phyloP scores from a whole-genome alignment of 768 basidiomycete genomes.

The Pisolithus sp. region DNA sequence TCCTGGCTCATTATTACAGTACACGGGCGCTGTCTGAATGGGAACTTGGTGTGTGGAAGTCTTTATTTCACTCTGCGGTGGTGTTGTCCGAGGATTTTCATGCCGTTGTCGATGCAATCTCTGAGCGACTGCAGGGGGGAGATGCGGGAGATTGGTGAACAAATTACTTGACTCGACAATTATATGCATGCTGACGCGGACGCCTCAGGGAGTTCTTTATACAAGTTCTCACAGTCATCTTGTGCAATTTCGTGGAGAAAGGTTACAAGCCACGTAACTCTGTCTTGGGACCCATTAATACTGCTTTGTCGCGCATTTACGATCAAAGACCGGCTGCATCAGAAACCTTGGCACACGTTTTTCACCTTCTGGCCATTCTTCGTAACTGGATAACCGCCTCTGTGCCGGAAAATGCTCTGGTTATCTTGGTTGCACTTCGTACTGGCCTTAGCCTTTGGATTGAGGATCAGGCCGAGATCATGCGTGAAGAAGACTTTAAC shows the following conservation, averaged over 20 bases:
- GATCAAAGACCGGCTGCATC: constrained; percentile 15
- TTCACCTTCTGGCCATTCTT: constrained; percentile 33
- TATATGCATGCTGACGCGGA: constrained; percentile 5
- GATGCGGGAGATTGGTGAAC: constrained; percentile 19
- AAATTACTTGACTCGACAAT: background rate
- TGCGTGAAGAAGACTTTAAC: constrained; percentile 42
- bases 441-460: constrained; percentile 47
- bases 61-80: constrained; percentile 29
- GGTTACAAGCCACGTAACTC: constrained; percentile 8
- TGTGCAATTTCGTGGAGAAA: constrained; percentile 7
- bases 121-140: constrained; percentile 10
- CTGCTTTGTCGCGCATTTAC: constrained; percentile 31
- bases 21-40: constrained; percentile 37
- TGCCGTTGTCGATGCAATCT: constrained; percentile 11
- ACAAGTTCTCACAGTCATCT: constrained; percentile 13
- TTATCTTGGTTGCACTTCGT: constrained; percentile 32
- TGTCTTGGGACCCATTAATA: constrained; percentile 26
- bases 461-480: constrained; percentile 35
- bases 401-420: constrained; percentile 24
- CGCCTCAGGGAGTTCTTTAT: constrained; percentile 16
- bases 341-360: constrained; percentile 21
- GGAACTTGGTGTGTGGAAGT: constrained; percentile 40
- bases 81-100: constrained; percentile 8
- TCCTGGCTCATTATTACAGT: constrained; percentile 24
- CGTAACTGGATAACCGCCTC: constrained; percentile 28